phyloP scores from a whole-genome alignment of 2,329 filamentous ascomycete genomes.

The Coniochaeta pulveracea region DNA sequence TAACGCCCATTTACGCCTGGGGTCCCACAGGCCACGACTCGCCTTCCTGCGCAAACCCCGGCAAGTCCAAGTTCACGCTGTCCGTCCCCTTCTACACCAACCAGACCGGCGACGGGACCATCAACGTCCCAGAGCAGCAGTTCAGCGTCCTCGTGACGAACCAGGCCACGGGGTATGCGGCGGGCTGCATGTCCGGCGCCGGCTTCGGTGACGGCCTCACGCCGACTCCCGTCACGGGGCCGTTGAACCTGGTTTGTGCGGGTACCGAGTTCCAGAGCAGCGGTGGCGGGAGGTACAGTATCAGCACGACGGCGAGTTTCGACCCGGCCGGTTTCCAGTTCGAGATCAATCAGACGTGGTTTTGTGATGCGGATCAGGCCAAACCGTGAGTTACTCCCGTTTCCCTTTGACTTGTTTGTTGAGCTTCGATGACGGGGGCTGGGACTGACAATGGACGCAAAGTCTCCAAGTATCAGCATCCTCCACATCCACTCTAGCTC shows the following conservation, averaged over 20 bases:
- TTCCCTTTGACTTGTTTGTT: not conserved
- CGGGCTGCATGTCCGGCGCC: constrained; percentile 7
- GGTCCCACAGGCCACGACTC: constrained; percentile 13
- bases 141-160: constrained; percentile 7
- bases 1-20: constrained; percentile 12
- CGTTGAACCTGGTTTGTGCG: constrained; percentile 5
- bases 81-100: constrained; percentile 5
- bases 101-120: constrained; percentile 7
- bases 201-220: constrained; percentile 1
- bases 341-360: constrained; percentile 9
- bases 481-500: constrained; percentile 5
- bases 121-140: not conserved
- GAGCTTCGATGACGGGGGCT: too few species aligned
- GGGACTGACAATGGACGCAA: too few species aligned
- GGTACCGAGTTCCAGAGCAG: constrained; percentile 7
- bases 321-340: constrained; percentile 4
- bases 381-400: constrained; percentile 6
- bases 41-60: constrained; percentile 10
- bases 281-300: constrained; percentile 4
- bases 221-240: not conserved
- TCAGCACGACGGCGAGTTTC: constrained; percentile 4
- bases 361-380: constrained; percentile 7
- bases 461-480: constrained; percentile 3
- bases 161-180: constrained; percentile 7
- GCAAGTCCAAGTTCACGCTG: constrained; percentile 5